Base-by-base conservation (phyloP, 352 stramenopile species). In the Phytophthora multivora region DNA sequence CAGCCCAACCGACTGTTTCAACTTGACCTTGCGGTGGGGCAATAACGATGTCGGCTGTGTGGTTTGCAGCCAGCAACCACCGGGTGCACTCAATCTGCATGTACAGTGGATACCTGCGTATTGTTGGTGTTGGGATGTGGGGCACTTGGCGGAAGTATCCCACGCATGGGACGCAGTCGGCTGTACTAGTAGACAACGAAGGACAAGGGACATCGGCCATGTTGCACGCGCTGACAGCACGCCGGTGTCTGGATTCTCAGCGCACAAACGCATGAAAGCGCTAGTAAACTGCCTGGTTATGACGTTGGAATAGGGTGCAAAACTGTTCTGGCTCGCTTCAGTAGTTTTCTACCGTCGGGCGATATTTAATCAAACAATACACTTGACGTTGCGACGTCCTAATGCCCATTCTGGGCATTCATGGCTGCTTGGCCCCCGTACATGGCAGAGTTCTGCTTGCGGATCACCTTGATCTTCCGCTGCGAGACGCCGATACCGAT, bases 391-490 rank as follows among this genome's bases (percentile, higher is more conserved):
- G 11, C 33, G 8, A 5, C 15, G 26, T 43, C 33, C 43, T 71
- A 71, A 50, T 51, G 11, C 15, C 28, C 19, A 16, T 21, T 13
- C 7, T 64, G 47, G 4, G 46, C 33, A 33, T 62, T 57, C n/a
- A 25, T 52, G n/a, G 55, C 31, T 12, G 69, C 76, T 42, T 51
- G 62, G 8, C 46, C 59, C 12, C 73, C 45, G 38, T 79, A 76
- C 19, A 82, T 72, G 40, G 62, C 73, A 0, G 73, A 71, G 50
- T 80, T 80, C 57, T 89, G 74, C 11, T 82, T 69, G 43, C 79
- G 82, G 0, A 93, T 63, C 30, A 63, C 59, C 12, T 78, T 64
- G 21, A 82, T 49, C 42, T 79, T 85, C 41, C 70, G 74, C 21
- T 73, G 63, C 0, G 82, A 67, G 31, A 86, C 65, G 11, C 74